These are phyloP conservation scores for Pythium guiyangense DNA, from an alignment of 352 stramenopile species.

Conservation along the genomic window DNA sequence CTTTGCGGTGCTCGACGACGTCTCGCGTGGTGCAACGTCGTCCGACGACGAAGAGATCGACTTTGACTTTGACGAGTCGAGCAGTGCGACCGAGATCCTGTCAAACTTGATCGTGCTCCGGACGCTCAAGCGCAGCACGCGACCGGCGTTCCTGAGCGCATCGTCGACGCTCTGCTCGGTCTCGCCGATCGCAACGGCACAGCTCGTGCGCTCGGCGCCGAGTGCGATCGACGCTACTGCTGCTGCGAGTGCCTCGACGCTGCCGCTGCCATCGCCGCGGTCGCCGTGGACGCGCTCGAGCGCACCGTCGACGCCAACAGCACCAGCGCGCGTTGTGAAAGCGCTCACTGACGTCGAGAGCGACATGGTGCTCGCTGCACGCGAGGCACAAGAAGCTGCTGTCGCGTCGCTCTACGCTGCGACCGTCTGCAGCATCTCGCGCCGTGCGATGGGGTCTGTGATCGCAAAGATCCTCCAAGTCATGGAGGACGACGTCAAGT, in stretches of 20 bases:
- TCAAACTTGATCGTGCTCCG: slow-evolving; percentile 75
- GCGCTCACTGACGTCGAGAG: slow-evolving; percentile 43
- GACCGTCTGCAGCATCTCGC: slow-evolving; percentile 77
- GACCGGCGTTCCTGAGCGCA: slow-evolving; percentile 25
- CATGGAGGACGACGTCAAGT: slow-evolving; percentile 79
- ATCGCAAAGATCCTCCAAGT: slow-evolving; percentile 79
- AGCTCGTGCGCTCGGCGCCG: slow-evolving; percentile 1
- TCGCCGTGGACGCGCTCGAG: not conserved
- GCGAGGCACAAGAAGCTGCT: slow-evolving; percentile 60
- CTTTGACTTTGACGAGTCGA: slow-evolving; percentile 61
- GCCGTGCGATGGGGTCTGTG: slow-evolving; percentile 73
- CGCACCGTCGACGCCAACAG: slow-evolving; percentile 2
- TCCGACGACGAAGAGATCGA: slow-evolving; percentile 63
- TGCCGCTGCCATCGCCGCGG: too few relatives aligned
- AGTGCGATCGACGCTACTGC: too few relatives aligned
- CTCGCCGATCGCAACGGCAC: slow-evolving; percentile 25
- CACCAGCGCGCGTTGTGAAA: not conserved
- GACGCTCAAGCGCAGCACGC: slow-evolving; percentile 57
- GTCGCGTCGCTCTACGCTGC: slow-evolving; percentile 78
- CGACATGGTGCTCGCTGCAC: slow-evolving; percentile 41
- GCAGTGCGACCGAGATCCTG: slow-evolving; percentile 72
- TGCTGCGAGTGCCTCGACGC: too few relatives aligned
- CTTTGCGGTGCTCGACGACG: too few relatives aligned
- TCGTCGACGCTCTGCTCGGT: slow-evolving; percentile 37
- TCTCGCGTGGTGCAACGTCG: slow-evolving; percentile 8